A percentile compares a stretch with the other conserved stretches of the same genome.
Conservation (phyloP, 768 basidiomycete genomes). For the Suillus subalutaceus region DNA sequence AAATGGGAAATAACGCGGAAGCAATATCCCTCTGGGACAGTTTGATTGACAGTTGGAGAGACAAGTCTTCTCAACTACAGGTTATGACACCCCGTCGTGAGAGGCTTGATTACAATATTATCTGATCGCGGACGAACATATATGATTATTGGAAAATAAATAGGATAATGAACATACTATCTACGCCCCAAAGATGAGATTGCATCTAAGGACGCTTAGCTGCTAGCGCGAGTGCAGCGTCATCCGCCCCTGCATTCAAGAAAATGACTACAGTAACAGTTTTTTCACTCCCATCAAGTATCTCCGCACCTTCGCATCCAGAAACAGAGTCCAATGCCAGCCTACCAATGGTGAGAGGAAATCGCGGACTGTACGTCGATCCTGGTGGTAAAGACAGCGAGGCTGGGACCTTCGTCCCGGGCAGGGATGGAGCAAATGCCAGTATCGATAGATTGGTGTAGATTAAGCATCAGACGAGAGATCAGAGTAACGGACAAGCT, state of each 20-base stretch:
- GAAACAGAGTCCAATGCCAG: neutral
- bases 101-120: neutral
- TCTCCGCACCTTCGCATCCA: neutral
- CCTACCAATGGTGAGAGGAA: neutral
- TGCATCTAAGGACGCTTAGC: neutral
- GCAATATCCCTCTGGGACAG: too few relatives aligned
- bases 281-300: neutral
- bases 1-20: too few relatives aligned
- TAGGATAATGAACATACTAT: neutral
- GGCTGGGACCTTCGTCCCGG: constrained; percentile 48
- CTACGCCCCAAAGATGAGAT: too few relatives aligned
- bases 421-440: constrained; percentile 10
- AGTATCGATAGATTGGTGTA: constrained; percentile 41
- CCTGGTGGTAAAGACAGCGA: neutral
- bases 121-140: neutral
- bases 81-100: too few relatives aligned
- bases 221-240: neutral
- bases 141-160: neutral
- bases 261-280: neutral
- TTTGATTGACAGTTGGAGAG: too few relatives aligned
- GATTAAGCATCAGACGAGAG: constrained; percentile 59
- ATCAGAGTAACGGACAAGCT: constrained; percentile 56
- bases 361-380: neutral
- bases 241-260: neutral
- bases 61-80: too few relatives aligned